phyloP scores from a whole-genome alignment of 345 rosid species.

The Limnanthes douglasii region DNA sequence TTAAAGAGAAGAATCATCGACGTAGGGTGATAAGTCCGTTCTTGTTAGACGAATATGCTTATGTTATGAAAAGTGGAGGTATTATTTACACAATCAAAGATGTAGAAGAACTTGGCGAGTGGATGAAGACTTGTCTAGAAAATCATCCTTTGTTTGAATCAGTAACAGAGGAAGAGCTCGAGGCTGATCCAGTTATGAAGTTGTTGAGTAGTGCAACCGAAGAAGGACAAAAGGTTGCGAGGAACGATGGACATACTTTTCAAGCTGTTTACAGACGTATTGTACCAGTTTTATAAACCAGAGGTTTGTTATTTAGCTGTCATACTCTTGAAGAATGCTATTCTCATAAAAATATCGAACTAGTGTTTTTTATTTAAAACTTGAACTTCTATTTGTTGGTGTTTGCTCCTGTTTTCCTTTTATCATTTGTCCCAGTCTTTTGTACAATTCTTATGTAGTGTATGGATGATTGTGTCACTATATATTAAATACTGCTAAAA shows the following conservation, averaged over 20 bases:
- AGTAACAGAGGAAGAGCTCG: conserved; percentile 32
- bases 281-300: too few species aligned
- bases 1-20: conserved; percentile 79
- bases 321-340: too few species aligned
- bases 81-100: conserved; percentile 68
- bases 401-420: too few species aligned
- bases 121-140: conserved; percentile 64
- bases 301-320: too few species aligned
- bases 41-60: conserved; percentile 69
- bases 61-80: conserved; percentile 53
- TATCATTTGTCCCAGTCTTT: too few species aligned
- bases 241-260: conserved; percentile 66
- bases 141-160: conserved; percentile 59
- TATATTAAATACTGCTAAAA: too few species aligned
- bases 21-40: conserved; percentile 60
- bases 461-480: too few species aligned
- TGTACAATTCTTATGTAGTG: too few species aligned
- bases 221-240: conserved; percentile 79
- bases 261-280: conserved; percentile 54
- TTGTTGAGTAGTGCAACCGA: conserved; percentile 50
- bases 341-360: too few species aligned
- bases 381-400: too few species aligned
- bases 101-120: conserved; percentile 76
- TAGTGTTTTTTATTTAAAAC: too few species aligned
- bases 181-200: conserved; percentile 46